Percentiles rank a stretch among this genome's conserved stretches.
These are phyloP conservation scores for Cyclotella choctawhatcheeana DNA, from an alignment of 108 stramenopile species.

Conservation along the genomic window DNA sequence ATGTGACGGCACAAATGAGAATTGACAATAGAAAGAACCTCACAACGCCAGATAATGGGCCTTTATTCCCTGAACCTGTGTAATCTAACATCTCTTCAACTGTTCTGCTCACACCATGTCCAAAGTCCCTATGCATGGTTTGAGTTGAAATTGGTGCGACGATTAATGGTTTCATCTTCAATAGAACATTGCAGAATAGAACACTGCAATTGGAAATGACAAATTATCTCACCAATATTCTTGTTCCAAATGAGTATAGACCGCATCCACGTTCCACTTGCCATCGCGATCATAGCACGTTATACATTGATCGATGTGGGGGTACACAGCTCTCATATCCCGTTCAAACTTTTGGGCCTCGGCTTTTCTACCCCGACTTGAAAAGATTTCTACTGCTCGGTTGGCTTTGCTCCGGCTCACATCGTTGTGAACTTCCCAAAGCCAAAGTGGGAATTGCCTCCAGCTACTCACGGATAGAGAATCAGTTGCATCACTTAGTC, in stretches of 20 bases:
- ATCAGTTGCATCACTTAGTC: slow-evolving; percentile 21
- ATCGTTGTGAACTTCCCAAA: slow-evolving; percentile 58
- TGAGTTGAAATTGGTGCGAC: not conserved
- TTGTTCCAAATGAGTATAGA: slow-evolving; percentile 40
- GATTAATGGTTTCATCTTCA: not conserved
- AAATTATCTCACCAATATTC: slow-evolving; percentile 57
- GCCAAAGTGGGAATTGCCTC: slow-evolving; percentile 51
- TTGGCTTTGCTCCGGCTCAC: slow-evolving; percentile 28
- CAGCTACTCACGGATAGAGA: slow-evolving; percentile 21
- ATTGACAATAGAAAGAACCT: slow-evolving; percentile 9
- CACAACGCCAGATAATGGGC: slow-evolving; percentile 1
- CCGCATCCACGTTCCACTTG: slow-evolving; percentile 46
- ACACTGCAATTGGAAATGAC: no score
- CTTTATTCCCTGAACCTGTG: not conserved
- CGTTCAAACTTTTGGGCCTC: slow-evolving; percentile 24
- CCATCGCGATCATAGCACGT: slow-evolving; percentile 30
- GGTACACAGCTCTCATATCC: slow-evolving; percentile 38
- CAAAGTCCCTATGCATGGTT: slow-evolving; percentile 20
- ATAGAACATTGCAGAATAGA: no score
- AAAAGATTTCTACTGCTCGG: slow-evolving; percentile 17
- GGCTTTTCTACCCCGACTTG: slow-evolving; percentile 13
- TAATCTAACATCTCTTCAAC: slow-evolving; percentile 25
- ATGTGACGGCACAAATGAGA: slow-evolving; percentile 6
- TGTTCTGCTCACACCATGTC: slow-evolving; percentile 16
- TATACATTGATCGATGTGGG: slow-evolving; percentile 36